phyloP scores from a whole-genome alignment of 257 asterid genomes.

The Solanum raphanifolium region DNA sequence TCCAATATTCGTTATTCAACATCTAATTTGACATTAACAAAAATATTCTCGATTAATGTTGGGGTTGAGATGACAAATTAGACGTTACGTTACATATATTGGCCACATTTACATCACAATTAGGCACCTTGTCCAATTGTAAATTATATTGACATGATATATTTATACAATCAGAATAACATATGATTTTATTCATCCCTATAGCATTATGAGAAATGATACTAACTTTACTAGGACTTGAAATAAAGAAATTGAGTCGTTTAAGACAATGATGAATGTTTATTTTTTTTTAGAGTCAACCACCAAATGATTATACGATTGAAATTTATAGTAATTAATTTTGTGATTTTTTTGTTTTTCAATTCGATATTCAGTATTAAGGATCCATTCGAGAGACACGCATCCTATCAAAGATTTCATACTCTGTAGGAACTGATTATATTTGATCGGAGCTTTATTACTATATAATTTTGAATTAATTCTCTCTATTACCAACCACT shows the following conservation, averaged over 20 bases:
- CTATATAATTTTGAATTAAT: background rate
- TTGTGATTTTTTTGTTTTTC: too few species aligned
- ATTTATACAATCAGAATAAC: background rate
- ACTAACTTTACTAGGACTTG: background rate
- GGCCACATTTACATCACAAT: background rate
- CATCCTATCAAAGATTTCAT: too few species aligned
- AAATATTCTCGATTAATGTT: background rate
- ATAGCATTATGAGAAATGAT: background rate
- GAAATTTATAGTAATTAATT: background rate
- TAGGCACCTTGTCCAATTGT: background rate
- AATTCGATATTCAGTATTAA: background rate
- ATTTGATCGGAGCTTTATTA: too few species aligned
- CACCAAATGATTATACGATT: background rate
- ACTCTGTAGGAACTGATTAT: rapidly evolving
- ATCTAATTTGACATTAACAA: background rate
- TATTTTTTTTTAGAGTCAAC: background rate
- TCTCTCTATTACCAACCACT: background rate
- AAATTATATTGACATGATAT: background rate
- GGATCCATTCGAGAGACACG: too few species aligned
- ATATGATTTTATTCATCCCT: background rate
- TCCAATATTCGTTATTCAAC: background rate
- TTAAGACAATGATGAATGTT: background rate
- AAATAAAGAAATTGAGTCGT: background rate
- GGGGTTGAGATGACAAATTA: background rate
- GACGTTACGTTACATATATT: background rate